Evolutionary conservation across 164 flowering plant species (phyloP), one percentile per base, ranked within the genome.

Genomic region (Malania oleifera): DNA sequence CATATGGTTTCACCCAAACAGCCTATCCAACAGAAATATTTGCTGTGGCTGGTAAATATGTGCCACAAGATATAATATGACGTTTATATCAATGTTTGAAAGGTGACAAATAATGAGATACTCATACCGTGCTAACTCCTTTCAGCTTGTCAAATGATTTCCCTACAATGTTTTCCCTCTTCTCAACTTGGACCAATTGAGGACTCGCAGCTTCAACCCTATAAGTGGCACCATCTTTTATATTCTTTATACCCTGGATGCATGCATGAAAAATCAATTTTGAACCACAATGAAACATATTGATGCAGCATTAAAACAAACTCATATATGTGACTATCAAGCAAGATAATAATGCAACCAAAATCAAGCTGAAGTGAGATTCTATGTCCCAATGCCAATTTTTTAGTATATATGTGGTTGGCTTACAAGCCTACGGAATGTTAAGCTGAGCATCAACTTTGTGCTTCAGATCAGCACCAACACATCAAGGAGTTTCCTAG

Each of bases 91-190:
- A 40, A 24, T 15, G 1, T 44, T 35, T 57, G 24, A 48, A 19
- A 9, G 18, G 6, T 6, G 28, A 22, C 47, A 58, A 47, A 11
- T 13, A 18, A 18, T 12, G 60, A 70, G 23, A 63, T 7, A 62
- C 22, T 22, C 77, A 64, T 86, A 93, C 99, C 80, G 87, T 83
- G 73, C 79, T 71, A 13, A 95, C 67, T 65, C 78, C 87, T 66
- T 83, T 93, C 25, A 93, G 75, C 77, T 88, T 90, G 67, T 70
- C 87, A 47, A 93, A 37, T 31, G 99, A 84, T 73, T 81, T 86
- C 49, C 65, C 86, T 63, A 93, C 69, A 39, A 90, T 45, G 56
- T 68, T 74, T 61, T 79, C 87, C 61, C 73, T 85, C 82, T 79
- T 81, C 60, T 71, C 82, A 67, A 72, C 70, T 39, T 70, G 77